Base-by-base conservation (phyloP, 164 flowering plant species). In the Vitis amurensis region DNA sequence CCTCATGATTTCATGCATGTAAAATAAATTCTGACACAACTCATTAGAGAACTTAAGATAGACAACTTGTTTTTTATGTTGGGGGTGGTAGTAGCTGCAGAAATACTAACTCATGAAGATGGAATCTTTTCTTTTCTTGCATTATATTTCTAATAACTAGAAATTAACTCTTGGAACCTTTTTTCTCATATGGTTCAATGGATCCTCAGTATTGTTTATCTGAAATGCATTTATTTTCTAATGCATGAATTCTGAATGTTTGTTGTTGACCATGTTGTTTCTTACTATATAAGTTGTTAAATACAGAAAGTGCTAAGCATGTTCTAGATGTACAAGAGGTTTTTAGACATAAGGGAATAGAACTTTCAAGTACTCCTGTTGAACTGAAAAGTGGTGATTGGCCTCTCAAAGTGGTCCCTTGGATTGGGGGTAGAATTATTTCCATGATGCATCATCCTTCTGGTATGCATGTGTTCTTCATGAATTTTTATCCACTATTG, bases 381-480 rank as follows among this genome's bases (percentile, higher is more conserved):
- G 93, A 85, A 66, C 77, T 94, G 72, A 86, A 82, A 80, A 83
- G 86, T 74, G 87, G 93, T 66, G 87, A 85, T 70, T 94, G 99
- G 99, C 68, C 47, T 68, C 88, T 90, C 29, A 86, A 89, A 81
- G 86, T 91, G 60, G 91, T 94, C 68, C 97, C 99, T 10, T 92
- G 97, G 99, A 87, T 91, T 76, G 97, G 99, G 12, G 99, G 99
- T 58, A 81, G 99, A 87, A 88, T 92, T 69, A 84, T 92, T 65
- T 90, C 99, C 50, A 92, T 94, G 97, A 74, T 68, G 52, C 96
- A 94, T 76, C 70, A 81, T 72, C 97, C 99, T 70, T 83, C 99
- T 65, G 96, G 99, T 92, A 85, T 50, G 1, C 50, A 57, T 59
- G 66, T 64, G 50, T 19, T 37, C 66, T 55, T 53, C 17, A 7